Conservation (phyloP, 441 rosid genomes). For the Brassica hybrid region DNA sequence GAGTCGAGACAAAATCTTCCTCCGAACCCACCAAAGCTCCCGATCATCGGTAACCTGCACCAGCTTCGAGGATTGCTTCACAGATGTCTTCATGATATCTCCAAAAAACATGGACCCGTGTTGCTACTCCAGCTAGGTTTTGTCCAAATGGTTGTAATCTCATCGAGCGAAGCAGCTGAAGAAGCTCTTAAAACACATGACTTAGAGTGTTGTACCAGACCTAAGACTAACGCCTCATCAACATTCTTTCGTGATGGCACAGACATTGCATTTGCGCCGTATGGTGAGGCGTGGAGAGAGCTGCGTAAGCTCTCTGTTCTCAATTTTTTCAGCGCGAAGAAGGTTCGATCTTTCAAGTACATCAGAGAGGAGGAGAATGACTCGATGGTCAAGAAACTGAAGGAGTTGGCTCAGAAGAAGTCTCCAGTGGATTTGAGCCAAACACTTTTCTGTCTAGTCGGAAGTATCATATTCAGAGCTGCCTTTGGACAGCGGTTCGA, state of each 20-base stretch:
- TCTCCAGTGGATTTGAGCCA: conserved; percentile 45
- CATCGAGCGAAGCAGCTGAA: conserved; percentile 54
- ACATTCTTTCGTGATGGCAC: conserved; percentile 35
- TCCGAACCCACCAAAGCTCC: conserved; percentile 53
- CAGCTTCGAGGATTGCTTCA: conserved; percentile 43
- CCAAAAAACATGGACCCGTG: conserved; percentile 50
- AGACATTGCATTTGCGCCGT: conserved; percentile 47
- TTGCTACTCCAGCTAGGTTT: conserved; percentile 30
- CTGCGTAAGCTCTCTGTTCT: conserved; percentile 43
- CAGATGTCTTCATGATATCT: conserved; percentile 40
- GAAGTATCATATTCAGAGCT: conserved; percentile 39
- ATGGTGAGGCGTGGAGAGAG: conserved; percentile 50
- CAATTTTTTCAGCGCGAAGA: conserved; percentile 47
- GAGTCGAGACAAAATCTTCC: conserved; percentile 31
- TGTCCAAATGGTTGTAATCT: conserved; percentile 36
- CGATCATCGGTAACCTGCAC: conserved; percentile 56
- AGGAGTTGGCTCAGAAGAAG: conserved; percentile 26
- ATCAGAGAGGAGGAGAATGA: conserved; percentile 33
- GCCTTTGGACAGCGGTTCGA: conserved; percentile 41
- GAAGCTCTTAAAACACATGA: conserved; percentile 51
- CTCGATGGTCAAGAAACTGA: conserved; percentile 37
- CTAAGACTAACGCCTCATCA: conserved; percentile 12
- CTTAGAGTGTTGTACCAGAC: conserved; percentile 50
- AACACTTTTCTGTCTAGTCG: conserved; percentile 34
- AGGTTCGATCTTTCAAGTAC: background rate